Evolutionary conservation across 2,329 filamentous ascomycete species (phyloP), one percentile per base, ranked within the genome.

Genomic region (Neofusicoccum parvum): DNA sequence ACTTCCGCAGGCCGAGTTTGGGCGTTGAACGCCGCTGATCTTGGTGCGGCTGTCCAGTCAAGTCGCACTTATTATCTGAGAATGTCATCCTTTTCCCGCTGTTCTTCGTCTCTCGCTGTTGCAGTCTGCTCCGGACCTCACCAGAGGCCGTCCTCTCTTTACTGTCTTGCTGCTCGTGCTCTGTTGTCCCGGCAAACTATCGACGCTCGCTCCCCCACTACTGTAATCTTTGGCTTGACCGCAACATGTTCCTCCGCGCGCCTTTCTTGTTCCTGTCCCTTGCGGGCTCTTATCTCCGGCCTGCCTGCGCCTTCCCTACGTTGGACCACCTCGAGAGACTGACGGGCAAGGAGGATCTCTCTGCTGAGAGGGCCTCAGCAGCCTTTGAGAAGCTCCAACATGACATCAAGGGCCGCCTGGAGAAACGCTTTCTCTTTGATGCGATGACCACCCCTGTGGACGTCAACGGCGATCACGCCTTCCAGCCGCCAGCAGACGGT

Each of bases 401-500:
- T 34, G 39, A 45, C 23, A 58, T 34, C 15, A 46, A 32, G 3
- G 17, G 17, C 6, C 41, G 56, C 9, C n/a, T 48, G 15, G 34
- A 23, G 34, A 36, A 63, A 14, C 37, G 15, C n/a, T 51, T 54
- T 17, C 23, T 54, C 32, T 54, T 54, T 20, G 39, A 54, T 27
- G 23, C 20, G 12, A 48, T 62, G 56, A 36, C 43, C 6, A 62
- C 56, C 11, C 62, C 37, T 17, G 37, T 37, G 15, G 37, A 56
- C 37, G 34, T 60, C 45, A 51, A 34, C n/a, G 63, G 43, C 43
- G 54, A 65, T 36, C 63, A 49, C n/a, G 27, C 43, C 3, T 50
- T 65, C n/a, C 23, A 58, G 14, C 41, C 50, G 14, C 63, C 43
- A 27, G 46, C 14, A 27, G 50, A 50, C 4, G 67, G 66, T 12